A percentile compares a stretch with the other conserved stretches of the same genome.
Evolutionary conservation across 495 filamentous ascomycete species (phyloP).

Genomic region (Rostrohypoxylon terebratum): DNA sequence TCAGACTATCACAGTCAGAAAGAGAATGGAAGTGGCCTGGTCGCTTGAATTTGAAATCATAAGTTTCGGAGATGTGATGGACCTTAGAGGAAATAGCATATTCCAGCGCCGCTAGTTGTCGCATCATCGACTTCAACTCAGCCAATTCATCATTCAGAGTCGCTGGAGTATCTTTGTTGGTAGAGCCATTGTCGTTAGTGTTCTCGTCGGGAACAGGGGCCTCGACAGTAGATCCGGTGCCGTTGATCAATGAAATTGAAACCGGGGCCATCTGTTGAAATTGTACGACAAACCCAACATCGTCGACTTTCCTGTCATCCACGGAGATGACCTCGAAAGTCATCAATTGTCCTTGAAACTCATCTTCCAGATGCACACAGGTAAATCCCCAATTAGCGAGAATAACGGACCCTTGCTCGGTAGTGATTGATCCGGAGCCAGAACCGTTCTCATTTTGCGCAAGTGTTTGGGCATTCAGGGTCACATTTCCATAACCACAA

Average conservation of each 20-base stretch:
- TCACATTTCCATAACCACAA: constrained; percentile 54
- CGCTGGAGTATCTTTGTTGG: constrained; percentile 19
- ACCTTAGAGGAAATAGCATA: constrained; percentile 49
- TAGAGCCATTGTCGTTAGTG: constrained; percentile 11
- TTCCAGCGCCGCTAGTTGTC: constrained; percentile 48
- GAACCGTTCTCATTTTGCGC: constrained; percentile 48
- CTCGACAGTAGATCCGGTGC: constrained; percentile 35
- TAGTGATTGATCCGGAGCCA: constrained; percentile 49
- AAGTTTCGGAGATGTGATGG: constrained; percentile 42
- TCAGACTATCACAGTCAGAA: constrained; percentile 45
- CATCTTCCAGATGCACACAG: constrained; percentile 57
- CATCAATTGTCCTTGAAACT: constrained; percentile 60
- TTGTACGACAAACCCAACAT: constrained; percentile 58
- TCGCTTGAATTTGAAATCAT: constrained; percentile 34
- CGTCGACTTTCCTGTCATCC: constrained; percentile 49
- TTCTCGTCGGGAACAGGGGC: background rate
- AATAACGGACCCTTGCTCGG: constrained; percentile 45
- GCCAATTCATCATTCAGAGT: constrained; percentile 49
- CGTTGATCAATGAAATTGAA: constrained; percentile 56
- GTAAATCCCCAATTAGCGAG: constrained; percentile 59
- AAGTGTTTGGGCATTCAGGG: constrained; percentile 51
- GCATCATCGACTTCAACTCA: constrained; percentile 51
- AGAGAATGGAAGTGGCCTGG: constrained; percentile 34
- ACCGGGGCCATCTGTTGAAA: constrained; percentile 59
- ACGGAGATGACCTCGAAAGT: constrained; percentile 58